phyloP scores from a whole-genome alignment of 1,284 basidiomycete species.

The Takashimella tepidaria region DNA sequence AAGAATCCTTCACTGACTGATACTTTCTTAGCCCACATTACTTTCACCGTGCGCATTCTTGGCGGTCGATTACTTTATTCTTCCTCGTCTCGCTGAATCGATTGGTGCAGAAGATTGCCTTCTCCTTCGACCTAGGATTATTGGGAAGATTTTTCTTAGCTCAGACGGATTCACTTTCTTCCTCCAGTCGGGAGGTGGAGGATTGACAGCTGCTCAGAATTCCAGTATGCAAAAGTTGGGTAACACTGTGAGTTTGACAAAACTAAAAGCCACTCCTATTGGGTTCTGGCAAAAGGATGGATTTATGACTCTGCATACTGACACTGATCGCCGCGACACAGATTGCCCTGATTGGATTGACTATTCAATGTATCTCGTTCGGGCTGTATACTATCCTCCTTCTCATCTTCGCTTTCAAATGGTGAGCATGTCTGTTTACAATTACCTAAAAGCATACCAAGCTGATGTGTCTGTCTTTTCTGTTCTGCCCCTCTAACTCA shows the following conservation, averaged over 20 bases:
- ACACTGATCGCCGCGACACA: conserved; percentile 2
- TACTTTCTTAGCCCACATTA: conserved; percentile 20
- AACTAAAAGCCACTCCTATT: not conserved
- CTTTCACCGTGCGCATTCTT: conserved; percentile 66
- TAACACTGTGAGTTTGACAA: conserved; percentile 16
- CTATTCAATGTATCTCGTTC: conserved; percentile 60
- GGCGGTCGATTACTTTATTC: conserved; percentile 63
- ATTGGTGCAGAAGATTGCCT: conserved; percentile 52
- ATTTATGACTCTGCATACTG: not conserved
- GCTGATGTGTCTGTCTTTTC: too few relatives aligned
- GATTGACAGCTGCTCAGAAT: conserved; percentile 30
- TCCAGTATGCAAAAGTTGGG: conserved; percentile 11
- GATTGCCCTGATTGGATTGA: conserved; percentile 61
- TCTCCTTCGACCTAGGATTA: conserved; percentile 24
- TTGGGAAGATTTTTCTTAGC: conserved; percentile 34
- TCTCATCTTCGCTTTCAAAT: conserved; percentile 56
- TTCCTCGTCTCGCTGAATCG: conserved; percentile 58
- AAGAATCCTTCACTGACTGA: not conserved
- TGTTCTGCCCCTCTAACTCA: conserved; percentile 7
- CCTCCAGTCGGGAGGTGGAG: conserved; percentile 54
- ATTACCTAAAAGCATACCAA: conserved; percentile 1
- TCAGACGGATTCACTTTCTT: conserved; percentile 63
- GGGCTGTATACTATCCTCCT: conserved; percentile 57
- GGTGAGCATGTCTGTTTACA: conserved; percentile 42
- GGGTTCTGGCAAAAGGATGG: not conserved